Base-by-base conservation (phyloP, 352 stramenopile species). In the Globisporangium yorkense region DNA sequence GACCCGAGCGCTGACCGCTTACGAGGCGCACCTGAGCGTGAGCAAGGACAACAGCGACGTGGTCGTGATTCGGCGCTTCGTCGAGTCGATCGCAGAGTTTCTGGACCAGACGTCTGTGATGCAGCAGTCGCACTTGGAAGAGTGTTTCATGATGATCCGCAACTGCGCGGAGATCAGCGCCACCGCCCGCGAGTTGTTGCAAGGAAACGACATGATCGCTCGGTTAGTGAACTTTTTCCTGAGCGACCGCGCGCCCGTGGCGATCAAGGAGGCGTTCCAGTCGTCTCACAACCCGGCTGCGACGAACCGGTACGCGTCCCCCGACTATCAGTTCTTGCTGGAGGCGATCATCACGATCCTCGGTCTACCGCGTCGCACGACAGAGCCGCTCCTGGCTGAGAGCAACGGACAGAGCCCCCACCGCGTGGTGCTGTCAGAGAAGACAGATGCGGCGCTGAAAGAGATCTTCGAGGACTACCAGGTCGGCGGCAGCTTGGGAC, bases 271-370 rank as follows among this genome's bases (percentile, higher is more conserved):
- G 56, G 86, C 86, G 12, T 96, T 94, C 63, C 71, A 72, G 15
- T 80, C 70, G 15, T 86, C 75, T 13, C 73, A 77, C 47, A 59
- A 81, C 21, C 70, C 74, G 51, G 65, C 70, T 1, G 57, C 56
- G 4, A 66, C 70, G 10, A 67, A 63, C 37, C 72, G 79, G 12
- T 90, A 89, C 46, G 71, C 84, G 16, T 92, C 84, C 15, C 78
- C 84, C 1, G 89, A 97, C 54, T 96, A 92, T 54, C 85, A 96
- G 62, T 90, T 93, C 61, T 59, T 97, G 35, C 65, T 97, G 4
- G 89, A 97, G 68, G 84, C 86, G 40, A 85, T 97, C 62, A 88
- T 89, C 18, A 76, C 83, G 24, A 87, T 96, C 44, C 59, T 97
- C 10, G 88, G 88, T 8, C 62, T 95, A 49, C 81, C 75, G 37